Evolutionary conservation across 164 flowering plant species (phyloP).

Genomic region (Amborella trichopoda): DNA sequence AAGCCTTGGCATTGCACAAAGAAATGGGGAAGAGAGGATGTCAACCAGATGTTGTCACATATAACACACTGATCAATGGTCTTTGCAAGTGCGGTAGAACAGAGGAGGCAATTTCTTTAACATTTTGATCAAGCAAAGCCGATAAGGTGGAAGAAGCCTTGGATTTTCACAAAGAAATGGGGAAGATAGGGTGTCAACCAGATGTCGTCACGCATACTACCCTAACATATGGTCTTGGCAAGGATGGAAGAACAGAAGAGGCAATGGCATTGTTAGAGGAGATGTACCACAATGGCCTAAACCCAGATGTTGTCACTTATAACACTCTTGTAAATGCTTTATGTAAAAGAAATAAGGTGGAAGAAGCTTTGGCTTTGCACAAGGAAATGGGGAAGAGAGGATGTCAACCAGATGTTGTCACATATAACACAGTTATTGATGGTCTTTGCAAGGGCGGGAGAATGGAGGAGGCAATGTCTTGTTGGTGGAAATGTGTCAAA

Average conservation of each 20-base stretch:
- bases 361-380: constrained; percentile 53
- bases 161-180: too few relatives aligned
- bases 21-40: too few relatives aligned
- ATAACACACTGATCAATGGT: too few relatives aligned
- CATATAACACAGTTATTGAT: constrained; percentile 53
- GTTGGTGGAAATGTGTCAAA: constrained; percentile 56
- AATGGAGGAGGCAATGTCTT: constrained; percentile 56
- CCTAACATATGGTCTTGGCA: constrained; percentile 69
- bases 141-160: too few relatives aligned
- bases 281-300: constrained; percentile 45
- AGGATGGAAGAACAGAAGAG: constrained; percentile 55
- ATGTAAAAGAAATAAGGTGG: constrained; percentile 39
- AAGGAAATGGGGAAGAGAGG: constrained; percentile 60
- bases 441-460: constrained; percentile 59
- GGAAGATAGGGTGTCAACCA: constrained; percentile 61
- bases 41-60: too few relatives aligned
- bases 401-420: constrained; percentile 54
- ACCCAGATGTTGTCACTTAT: constrained; percentile 51
- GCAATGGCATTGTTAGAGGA: constrained; percentile 48
- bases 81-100: too few relatives aligned
- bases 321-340: constrained; percentile 52
- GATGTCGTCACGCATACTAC: constrained; percentile 58
- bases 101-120: too few relatives aligned
- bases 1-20: too few relatives aligned
- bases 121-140: too few relatives aligned